These are phyloP conservation scores for Acanthamoeba sp. DNA, from an alignment of 208 protist genomes.

Conservation along the genomic window DNA sequence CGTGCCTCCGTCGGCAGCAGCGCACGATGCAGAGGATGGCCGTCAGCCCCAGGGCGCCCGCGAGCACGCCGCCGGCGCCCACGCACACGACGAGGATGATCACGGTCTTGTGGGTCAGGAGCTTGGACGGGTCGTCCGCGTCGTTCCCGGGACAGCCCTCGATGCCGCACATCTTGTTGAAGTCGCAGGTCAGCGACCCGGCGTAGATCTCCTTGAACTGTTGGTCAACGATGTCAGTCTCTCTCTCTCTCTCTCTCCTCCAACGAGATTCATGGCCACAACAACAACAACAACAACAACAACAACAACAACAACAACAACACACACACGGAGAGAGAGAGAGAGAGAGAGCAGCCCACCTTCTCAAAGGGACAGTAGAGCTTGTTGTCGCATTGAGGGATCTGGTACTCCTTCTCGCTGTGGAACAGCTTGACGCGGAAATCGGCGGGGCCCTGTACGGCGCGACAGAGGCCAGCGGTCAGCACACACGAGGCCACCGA, in stretches of 20 bases:
- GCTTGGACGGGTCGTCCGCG: neutral
- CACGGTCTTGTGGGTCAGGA: neutral
- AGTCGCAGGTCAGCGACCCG: neutral
- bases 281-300: too few species aligned
- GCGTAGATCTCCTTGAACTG: slow-evolving; percentile 48
- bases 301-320: neutral
- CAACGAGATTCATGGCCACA: too few species aligned
- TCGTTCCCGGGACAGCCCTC: neutral
- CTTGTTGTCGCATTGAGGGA: slow-evolving; percentile 2
- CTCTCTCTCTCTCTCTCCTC: too few species aligned
- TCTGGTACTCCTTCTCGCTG: slow-evolving; percentile 21
- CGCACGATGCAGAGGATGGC: neutral
- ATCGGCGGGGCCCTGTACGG: neutral
- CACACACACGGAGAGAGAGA: neutral
- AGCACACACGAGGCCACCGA: too few species aligned
- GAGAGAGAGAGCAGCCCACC: neutral
- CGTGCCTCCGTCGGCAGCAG: neutral
- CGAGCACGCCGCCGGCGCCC: neutral
- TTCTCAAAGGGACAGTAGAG: neutral
- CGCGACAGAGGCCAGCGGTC: too few species aligned
- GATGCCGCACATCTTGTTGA: slow-evolving; percentile 28
- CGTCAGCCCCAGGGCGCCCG: neutral
- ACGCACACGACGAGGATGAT: slow-evolving; percentile 19
- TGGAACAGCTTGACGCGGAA: slow-evolving; percentile 42
- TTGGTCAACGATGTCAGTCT: too few species aligned